Conservation (phyloP, 2,329 filamentous ascomycete species). For the Colletotrichum sojae region DNA sequence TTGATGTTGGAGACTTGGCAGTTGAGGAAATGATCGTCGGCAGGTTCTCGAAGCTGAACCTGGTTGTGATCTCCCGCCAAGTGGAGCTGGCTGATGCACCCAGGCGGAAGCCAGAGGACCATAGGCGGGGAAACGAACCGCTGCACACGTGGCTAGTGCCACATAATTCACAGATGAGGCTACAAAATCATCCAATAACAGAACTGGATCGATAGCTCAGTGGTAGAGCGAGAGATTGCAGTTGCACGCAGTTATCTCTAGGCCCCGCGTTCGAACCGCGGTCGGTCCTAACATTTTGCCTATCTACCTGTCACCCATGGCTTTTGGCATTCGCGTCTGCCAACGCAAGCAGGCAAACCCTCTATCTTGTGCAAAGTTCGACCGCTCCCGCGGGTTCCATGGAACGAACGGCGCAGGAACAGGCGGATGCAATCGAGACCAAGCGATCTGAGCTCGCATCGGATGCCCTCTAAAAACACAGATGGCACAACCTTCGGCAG, state of each 20-base stretch:
- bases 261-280: slow-evolving; percentile 41
- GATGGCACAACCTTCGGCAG: background rate
- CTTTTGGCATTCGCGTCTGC: too few species aligned
- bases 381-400: background rate
- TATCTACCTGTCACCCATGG: background rate
- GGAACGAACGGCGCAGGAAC: background rate
- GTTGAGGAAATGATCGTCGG: background rate
- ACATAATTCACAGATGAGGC: too few species aligned
- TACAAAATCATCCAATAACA: fast-evolving
- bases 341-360: too few species aligned
- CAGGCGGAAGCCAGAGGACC: background rate
- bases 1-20: slow-evolving; percentile 13
- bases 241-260: slow-evolving; percentile 34
- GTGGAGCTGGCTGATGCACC: slow-evolving; percentile 2
- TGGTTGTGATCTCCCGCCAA: slow-evolving; percentile 20
- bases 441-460: slow-evolving; percentile 20
- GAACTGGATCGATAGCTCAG: slow-evolving; percentile 40
- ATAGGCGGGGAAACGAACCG: too few species aligned
- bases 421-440: background rate
- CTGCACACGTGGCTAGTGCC: too few species aligned
- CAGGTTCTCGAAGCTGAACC: slow-evolving; percentile 22
- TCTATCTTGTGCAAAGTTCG: background rate
- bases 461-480: slow-evolving; percentile 6
- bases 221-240: slow-evolving; percentile 42
- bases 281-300: slow-evolving; percentile 28